These are phyloP conservation scores for Rheum nobile DNA, from an alignment of 148 eudicot species.

Conservation along the genomic window DNA sequence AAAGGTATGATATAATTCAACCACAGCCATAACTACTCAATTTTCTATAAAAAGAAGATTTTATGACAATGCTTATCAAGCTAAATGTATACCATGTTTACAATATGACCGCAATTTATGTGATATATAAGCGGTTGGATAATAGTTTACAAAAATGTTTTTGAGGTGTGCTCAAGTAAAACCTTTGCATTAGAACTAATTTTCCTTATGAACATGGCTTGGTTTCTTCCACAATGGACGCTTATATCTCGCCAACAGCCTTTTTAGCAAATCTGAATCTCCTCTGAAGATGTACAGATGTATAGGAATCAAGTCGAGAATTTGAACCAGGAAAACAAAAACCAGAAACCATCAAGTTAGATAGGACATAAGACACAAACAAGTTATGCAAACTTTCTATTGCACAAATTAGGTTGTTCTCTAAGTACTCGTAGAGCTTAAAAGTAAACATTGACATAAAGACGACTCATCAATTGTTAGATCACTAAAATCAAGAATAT, in stretches of 20 bases:
- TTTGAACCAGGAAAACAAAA: slow-evolving; percentile 28
- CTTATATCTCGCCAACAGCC: slow-evolving; percentile 51
- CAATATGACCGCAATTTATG: too few relatives aligned
- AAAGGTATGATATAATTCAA: too few relatives aligned
- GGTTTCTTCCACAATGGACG: slow-evolving; percentile 44
- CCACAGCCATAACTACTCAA: too few relatives aligned
- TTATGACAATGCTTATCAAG: too few relatives aligned
- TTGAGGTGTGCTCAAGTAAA: too few relatives aligned
- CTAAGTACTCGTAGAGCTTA: neutral
- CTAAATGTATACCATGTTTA: too few relatives aligned
- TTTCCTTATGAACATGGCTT: too few relatives aligned
- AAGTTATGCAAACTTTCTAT: neutral
- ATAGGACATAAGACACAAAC: neutral
- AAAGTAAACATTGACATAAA: neutral
- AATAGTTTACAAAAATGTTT: too few relatives aligned
- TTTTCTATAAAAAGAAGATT: too few relatives aligned
- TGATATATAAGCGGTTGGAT: too few relatives aligned
- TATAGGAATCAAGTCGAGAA: slow-evolving; percentile 76
- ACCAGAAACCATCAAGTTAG: neutral
- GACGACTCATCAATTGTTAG: slow-evolving; percentile 54
- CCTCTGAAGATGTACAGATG: slow-evolving; percentile 78
- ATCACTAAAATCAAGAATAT: slow-evolving; percentile 85
- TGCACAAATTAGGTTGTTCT: too few relatives aligned
- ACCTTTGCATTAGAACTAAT: too few relatives aligned
- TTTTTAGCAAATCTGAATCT: slow-evolving; percentile 46